Evolutionary conservation across 441 rosid genomes (phyloP).

Genomic region (Gossypium aridum): DNA sequence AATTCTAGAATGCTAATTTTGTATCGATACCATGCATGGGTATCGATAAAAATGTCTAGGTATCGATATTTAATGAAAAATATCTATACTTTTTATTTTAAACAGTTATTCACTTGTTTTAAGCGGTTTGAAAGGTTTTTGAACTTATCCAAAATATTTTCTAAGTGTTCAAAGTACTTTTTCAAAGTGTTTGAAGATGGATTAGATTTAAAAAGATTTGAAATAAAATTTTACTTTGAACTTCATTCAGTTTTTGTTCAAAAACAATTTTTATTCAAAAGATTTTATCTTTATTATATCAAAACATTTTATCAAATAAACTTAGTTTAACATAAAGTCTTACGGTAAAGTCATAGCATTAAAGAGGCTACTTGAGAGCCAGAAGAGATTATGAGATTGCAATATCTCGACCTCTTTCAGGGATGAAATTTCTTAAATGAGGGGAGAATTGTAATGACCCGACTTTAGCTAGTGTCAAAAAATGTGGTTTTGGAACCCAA

Average conservation of each 20-base stretch:
- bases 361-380: too few relatives aligned
- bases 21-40: background rate
- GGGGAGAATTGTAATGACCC: too few relatives aligned
- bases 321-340: background rate
- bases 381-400: too few relatives aligned
- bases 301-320: too few relatives aligned
- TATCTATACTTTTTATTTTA: too few relatives aligned
- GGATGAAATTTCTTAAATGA: too few relatives aligned
- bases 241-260: background rate
- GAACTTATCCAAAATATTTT: background rate
- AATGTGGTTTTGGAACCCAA: too few relatives aligned
- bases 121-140: background rate
- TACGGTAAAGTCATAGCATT: too few relatives aligned
- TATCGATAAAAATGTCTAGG: background rate
- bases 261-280: background rate
- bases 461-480: too few relatives aligned
- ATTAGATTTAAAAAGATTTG: background rate
- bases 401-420: too few relatives aligned
- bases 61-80: too few relatives aligned
- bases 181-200: background rate
- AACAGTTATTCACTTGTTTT: background rate
- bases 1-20: background rate
- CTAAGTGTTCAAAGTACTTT: background rate
- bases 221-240: background rate
- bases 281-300: background rate